Evolutionary conservation across 2,329 filamentous ascomycete species (phyloP).

Genomic region (Xylariaceae sp.): DNA sequence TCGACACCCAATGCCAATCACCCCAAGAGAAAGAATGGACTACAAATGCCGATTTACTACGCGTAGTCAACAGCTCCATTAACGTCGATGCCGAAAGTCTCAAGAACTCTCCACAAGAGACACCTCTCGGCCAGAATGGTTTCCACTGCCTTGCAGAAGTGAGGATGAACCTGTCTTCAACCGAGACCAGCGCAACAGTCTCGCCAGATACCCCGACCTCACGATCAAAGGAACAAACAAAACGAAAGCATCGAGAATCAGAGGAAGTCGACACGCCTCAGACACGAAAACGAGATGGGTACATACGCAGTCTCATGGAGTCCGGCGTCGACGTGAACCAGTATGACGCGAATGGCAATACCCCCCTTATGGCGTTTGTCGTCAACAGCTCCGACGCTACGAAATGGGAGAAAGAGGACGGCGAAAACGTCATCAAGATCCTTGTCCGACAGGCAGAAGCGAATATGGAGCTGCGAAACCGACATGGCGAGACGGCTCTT

Average conservation of each 20-base stretch:
- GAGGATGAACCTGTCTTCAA: constrained; percentile 25
- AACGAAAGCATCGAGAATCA: constrained; percentile 36
- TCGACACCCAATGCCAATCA: constrained; percentile 23
- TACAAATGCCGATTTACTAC: constrained; percentile 36
- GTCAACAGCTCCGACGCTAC: constrained; percentile 41
- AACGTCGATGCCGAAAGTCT: constrained; percentile 19
- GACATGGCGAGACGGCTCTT: constrained; percentile 53
- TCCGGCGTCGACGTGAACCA: constrained; percentile 49
- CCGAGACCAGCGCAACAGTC: constrained; percentile 42
- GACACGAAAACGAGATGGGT: constrained; percentile 17
- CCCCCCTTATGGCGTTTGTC: constrained; percentile 56
- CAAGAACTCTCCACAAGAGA: constrained; percentile 35
- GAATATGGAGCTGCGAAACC: constrained; percentile 49
- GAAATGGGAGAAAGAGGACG: constrained; percentile 47
- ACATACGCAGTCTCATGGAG: constrained; percentile 32
- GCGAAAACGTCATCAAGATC: constrained; percentile 42
- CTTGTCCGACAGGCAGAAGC: constrained; percentile 42
- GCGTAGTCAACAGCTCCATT: constrained; percentile 34
- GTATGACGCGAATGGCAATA: constrained; percentile 50
- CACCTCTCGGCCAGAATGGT: constrained; percentile 51
- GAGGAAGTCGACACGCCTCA: constrained; percentile 16
- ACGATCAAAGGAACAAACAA: constrained; percentile 27
- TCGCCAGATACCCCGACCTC: constrained; percentile 17
- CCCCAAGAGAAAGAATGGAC: constrained; percentile 22
- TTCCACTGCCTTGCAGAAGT: constrained; percentile 59